phyloP scores from a whole-genome alignment of 352 stramenopile genomes.

The Pseudoperonospora humuli region DNA sequence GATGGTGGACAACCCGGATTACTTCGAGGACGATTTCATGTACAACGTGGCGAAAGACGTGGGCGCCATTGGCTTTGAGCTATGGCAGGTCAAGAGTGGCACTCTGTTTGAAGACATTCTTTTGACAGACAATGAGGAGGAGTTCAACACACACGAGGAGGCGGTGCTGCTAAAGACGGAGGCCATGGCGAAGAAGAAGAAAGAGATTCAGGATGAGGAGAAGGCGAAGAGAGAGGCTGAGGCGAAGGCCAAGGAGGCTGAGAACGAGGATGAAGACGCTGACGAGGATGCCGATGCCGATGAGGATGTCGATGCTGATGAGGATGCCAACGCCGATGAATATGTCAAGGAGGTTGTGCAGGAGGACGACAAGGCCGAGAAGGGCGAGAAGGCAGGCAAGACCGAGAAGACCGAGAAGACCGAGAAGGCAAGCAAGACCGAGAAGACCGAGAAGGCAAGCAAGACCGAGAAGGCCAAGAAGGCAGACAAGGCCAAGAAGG shows the following conservation, averaged over 20 bases:
- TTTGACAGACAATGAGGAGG: constrained; percentile 93
- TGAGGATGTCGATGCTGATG: constrained; percentile 54
- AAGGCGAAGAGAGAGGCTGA: constrained; percentile 61
- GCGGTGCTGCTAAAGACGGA: constrained; percentile 85
- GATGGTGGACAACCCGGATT: constrained; percentile 96
- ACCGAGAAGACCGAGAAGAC: too few species aligned
- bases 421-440: too few species aligned
- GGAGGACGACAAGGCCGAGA: constrained; percentile 17
- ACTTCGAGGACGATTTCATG: constrained; percentile 91
- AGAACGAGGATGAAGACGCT: constrained; percentile 39
- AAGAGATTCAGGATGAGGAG: constrained; percentile 71
- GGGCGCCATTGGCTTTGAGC: constrained; percentile 97
- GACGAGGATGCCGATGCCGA: constrained; percentile 71
- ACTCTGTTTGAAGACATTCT: constrained; percentile 99
- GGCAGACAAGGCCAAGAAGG: too few species aligned
- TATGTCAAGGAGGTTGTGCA: constrained; percentile 24
- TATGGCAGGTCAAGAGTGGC: constrained; percentile 98
- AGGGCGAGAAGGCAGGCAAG: constrained; percentile 2
- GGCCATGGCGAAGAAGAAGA: constrained; percentile 67
- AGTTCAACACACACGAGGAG: constrained; percentile 96
- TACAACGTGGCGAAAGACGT: constrained; percentile 94
- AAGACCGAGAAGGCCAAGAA: too few species aligned
- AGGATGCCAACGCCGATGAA: constrained; percentile 46
- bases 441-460: too few species aligned
- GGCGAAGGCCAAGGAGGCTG: constrained; percentile 63